phyloP scores from a whole-genome alignment of 2,329 filamentous ascomycete species.

The Stachybotrys echinatus region DNA sequence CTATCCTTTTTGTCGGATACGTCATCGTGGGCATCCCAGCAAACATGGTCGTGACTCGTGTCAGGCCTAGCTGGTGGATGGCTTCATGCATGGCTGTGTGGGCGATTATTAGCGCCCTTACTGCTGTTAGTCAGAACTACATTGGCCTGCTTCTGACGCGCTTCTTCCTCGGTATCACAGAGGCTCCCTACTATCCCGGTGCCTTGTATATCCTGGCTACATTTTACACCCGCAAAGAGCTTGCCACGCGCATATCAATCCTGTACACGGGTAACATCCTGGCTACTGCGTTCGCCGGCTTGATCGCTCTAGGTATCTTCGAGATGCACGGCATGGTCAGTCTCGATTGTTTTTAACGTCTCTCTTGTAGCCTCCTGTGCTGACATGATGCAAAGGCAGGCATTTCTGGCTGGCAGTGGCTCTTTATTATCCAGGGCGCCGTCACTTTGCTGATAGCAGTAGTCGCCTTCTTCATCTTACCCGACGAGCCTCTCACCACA shows the following conservation, averaged over 20 bases:
- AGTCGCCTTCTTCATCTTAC: conserved; percentile 13
- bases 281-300: conserved; percentile 60
- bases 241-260: conserved; percentile 55
- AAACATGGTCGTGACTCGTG: conserved; percentile 33
- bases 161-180: conserved; percentile 34
- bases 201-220: conserved; percentile 39
- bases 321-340: conserved; percentile 7
- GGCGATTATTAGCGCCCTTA: conserved; percentile 36
- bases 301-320: conserved; percentile 56
- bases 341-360: background rate
- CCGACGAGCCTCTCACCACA: conserved; percentile 33
- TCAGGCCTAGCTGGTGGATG: conserved; percentile 32
- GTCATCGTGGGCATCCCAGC: conserved; percentile 30
- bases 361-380: conserved; percentile 20
- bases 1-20: conserved; percentile 28
- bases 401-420: conserved; percentile 55
- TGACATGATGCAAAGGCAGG: conserved; percentile 25
- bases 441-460: conserved; percentile 29
- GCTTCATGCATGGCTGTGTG: conserved; percentile 34
- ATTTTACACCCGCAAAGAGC: conserved; percentile 59
- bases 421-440: conserved; percentile 65
- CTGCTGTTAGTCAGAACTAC: conserved; percentile 39
- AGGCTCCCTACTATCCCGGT: conserved; percentile 47
- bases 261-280: conserved; percentile 56
- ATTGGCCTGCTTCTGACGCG: conserved; percentile 39